Conservation (phyloP, 176 grass and related monocot genomes). For the Phragmites australis region DNA sequence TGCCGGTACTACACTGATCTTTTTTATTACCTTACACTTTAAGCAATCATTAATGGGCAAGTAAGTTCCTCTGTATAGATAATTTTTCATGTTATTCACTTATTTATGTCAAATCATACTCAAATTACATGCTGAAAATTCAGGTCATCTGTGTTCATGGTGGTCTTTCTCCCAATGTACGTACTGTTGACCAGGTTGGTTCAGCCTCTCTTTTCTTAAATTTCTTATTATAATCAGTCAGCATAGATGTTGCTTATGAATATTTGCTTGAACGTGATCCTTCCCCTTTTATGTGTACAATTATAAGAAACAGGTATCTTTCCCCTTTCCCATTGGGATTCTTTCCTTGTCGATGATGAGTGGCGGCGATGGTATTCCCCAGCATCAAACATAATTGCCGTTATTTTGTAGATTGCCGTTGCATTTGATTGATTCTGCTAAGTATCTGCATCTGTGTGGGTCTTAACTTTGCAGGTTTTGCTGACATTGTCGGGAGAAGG, state of each 20-base stretch:
- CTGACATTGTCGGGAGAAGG: too few relatives aligned
- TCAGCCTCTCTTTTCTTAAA: conserved; percentile 4
- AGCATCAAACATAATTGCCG: background rate
- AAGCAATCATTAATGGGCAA: conserved; percentile 96
- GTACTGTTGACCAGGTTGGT: conserved; percentile 91
- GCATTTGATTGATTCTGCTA: background rate
- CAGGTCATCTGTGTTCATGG: conserved; percentile 99
- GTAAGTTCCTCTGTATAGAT: conserved; percentile 47
- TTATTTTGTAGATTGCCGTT: background rate
- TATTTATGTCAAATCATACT: conserved; percentile 3
- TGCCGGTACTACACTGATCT: conserved; percentile 99
- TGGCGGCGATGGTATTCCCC: conserved; percentile 60
- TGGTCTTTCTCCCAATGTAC: conserved; percentile 90
- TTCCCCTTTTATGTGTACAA: background rate
- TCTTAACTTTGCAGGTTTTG: conserved; percentile 39
- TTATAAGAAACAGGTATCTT: too few relatives aligned
- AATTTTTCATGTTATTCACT: conserved; percentile 28
- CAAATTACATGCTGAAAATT: conserved; percentile 41
- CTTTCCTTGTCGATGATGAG: conserved; percentile 77
- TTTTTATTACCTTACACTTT: conserved; percentile 96
- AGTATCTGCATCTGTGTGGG: background rate
- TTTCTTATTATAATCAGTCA: conserved; percentile 5
- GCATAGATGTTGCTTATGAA: background rate
- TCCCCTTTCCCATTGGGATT: conserved; percentile 67
- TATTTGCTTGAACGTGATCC: background rate